Evolutionary conservation across 129 eudicot genomes (phyloP).

Genomic region (Ambrosia artemisiifolia): DNA sequence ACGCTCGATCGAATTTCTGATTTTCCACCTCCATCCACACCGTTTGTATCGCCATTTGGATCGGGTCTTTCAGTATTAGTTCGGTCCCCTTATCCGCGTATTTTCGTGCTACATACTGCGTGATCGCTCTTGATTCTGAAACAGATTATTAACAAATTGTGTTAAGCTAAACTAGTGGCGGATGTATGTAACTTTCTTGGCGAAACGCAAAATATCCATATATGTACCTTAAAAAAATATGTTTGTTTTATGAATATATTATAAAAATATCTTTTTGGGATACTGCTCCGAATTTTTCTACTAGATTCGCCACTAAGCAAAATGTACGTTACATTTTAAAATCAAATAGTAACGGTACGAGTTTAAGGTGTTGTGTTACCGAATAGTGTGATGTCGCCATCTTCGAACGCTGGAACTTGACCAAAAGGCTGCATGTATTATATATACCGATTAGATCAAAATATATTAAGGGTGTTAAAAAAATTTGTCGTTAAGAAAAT

Average conservation of each 20-base stretch:
- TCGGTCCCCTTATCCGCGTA: slow-evolving; percentile 44
- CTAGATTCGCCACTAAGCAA: too few relatives aligned
- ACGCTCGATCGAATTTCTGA: slow-evolving; percentile 27
- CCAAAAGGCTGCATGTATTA: slow-evolving; percentile 48
- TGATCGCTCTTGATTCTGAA: slow-evolving; percentile 53
- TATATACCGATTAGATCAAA: neutral
- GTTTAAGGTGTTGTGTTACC: slow-evolving; percentile 26
- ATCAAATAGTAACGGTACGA: neutral
- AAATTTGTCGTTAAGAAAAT: too few relatives aligned
- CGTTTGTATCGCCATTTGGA: slow-evolving; percentile 31
- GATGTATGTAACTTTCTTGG: too few relatives aligned
- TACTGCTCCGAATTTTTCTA: too few relatives aligned
- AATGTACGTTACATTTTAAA: neutral
- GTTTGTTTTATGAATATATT: too few relatives aligned
- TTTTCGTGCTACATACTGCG: slow-evolving; percentile 39
- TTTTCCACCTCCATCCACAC: slow-evolving; percentile 38
- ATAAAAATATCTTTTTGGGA: too few relatives aligned
- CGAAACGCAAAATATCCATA: too few relatives aligned
- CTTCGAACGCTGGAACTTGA: slow-evolving; percentile 55
- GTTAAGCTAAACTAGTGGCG: too few relatives aligned
- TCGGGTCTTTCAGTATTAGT: slow-evolving; percentile 32
- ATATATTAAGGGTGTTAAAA: neutral
- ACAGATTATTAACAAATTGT: neutral
- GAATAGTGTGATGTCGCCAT: slow-evolving; percentile 47
- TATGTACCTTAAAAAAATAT: too few relatives aligned